Evolutionary conservation across 129 eudicot genomes (phyloP), one percentile per base, ranked within the genome.

Genomic region (Tanacetum coccineum): DNA sequence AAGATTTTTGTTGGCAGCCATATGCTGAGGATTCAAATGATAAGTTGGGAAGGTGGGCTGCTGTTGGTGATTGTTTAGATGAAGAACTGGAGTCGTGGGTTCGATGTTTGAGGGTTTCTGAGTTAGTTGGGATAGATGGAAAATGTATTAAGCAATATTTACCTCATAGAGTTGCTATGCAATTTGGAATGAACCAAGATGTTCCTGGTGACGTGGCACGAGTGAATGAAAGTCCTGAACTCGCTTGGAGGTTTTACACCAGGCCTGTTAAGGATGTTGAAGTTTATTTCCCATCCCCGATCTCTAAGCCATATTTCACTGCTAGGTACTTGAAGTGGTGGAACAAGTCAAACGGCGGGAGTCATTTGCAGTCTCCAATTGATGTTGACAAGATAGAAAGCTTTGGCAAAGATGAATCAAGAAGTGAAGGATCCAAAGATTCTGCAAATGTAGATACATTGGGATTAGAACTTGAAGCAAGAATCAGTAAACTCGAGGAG

Each of bases 121-220:
- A 82, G 61, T 67, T 85, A 30, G 84, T 78, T 26, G 94, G 94
- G 48, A 15, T 81, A 9, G 82, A 73, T 14, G 25, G 45, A 48
- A 65, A 4, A 0, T 71, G 67, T 9, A 52, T 64, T 11, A 84
- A 86, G 47, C 75, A 66, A 30, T 86, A 86, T 22, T 73, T 64
- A 14, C 94, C 94, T 4, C 86, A 87, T 73, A 59, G 94, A 47
- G 87, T 83, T 4, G 84, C 94, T 3, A 80, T 80, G 89, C 94
- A 87, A 20, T 87, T 87, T 80, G 94, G 94, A 0, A 55, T 64
- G 32, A 87, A 83, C 68, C 94, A 87, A 52, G 88, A 87, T 65
- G 56, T 87, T 72, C 87, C 83, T 9, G 78, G 70, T 10, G 22
- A 57, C 30, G 76, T 74, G 20, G 26, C 57, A 12, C 70, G 64